phyloP scores from a whole-genome alignment of 23 red algal genomes.

The Gracilaria domingensis region DNA sequence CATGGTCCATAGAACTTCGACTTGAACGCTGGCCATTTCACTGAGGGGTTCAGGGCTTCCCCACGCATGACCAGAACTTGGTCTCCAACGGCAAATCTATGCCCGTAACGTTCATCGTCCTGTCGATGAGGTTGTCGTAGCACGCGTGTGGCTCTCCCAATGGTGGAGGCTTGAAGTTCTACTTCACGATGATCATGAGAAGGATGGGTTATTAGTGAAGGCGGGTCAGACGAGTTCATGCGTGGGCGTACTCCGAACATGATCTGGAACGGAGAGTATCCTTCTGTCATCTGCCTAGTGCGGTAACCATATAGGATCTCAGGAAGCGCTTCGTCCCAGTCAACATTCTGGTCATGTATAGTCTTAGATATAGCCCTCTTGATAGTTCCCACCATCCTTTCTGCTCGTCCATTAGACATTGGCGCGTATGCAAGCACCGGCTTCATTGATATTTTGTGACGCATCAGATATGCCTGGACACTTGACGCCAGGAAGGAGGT shows the following conservation, averaged over 20 bases:
- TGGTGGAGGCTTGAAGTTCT: no score
- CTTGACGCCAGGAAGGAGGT: not conserved
- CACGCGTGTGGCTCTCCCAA: no score
- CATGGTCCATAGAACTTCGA: no score
- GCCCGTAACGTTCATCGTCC: no score
- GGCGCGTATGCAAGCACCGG: slow-evolving; percentile 1
- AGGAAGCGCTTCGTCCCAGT: not conserved
- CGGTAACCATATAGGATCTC: not conserved
- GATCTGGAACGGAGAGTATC: not conserved
- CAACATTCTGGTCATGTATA: not conserved
- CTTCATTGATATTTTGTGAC: not conserved
- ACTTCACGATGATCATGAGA: no score
- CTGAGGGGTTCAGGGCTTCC: no score
- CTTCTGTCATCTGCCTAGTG: not conserved
- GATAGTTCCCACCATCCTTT: slow-evolving; percentile 43
- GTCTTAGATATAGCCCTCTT: not conserved
- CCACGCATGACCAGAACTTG: no score
- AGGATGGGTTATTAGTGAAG: no score
- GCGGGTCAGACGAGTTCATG: no score
- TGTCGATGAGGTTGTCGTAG: no score
- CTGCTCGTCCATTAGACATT: slow-evolving; percentile 31
- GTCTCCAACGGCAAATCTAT: no score
- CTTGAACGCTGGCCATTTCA: no score
- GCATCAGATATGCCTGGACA: not conserved
- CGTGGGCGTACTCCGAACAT: not conserved